Base-by-base conservation (phyloP, 2,329 filamentous ascomycete species). In the Tolypocladium guangdongense region DNA sequence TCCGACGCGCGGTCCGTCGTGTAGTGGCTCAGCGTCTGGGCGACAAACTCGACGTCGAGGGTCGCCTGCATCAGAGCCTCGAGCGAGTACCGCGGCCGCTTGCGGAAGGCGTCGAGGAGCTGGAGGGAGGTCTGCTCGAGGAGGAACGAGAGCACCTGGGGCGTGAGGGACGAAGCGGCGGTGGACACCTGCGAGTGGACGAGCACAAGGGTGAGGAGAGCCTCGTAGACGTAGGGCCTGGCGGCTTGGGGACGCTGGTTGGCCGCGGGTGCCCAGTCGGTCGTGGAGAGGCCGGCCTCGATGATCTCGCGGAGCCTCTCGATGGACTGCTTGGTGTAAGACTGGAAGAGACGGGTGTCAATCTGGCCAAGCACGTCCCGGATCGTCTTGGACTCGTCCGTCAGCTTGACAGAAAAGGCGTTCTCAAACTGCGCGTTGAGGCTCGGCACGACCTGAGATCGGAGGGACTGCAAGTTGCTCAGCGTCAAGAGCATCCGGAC, bases 401-500 rank as follows among this genome's bases (percentile, higher is more conserved):
- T 95, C 55, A 99, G 80, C 65, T 95, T 95, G 57, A 97, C 89
- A 1, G 88, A 90, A 71, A 99, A 99, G 53, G 89, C 83, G 50
- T 88, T 90, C 67, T 99, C 93, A 64, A 97, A 99, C 64, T 93
- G 87, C 5, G 87, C 82, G 65, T 96, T 88, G n/a, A 99, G 80
- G 60, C 85, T 84, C 0, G 92, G 92, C 2, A 97, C 88, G 35
- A 92, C 81, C 57, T 93, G 84, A 27, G 83, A 78, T 54, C 90
- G 87, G 38, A 99, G 82, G 27, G 86, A 80, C 64, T 92, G 86
- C 55, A 99, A 82, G 67, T 99, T 99, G 65, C 88, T 93, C 30
- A 99, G 78, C 1, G 93, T 99, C 51, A 99, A 76, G 43, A 99
- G 86, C 79, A 96, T 92, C 58, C 93, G 89, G 50, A 95, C 84